These are phyloP conservation scores for Malus sylvestris DNA, from an alignment of 306 rosid genomes.

Conservation along the genomic window DNA sequence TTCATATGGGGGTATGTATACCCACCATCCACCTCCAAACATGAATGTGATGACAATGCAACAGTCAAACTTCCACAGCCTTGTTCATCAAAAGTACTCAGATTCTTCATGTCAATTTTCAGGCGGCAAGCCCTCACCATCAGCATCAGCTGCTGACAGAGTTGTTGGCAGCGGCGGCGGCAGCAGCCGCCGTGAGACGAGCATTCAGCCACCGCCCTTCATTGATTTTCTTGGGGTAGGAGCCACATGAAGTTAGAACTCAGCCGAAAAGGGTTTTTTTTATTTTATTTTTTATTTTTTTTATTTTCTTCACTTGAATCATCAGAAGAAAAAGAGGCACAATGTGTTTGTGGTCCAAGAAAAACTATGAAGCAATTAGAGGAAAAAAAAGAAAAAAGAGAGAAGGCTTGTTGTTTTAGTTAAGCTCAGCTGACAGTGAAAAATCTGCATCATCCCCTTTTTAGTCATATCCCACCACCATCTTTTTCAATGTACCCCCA, in stretches of 20 bases:
- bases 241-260: constrained; percentile 55
- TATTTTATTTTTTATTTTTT: background rate
- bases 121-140: constrained; percentile 24
- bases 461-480: constrained; percentile 32
- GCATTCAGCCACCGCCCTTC: constrained; percentile 55
- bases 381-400: constrained; percentile 19
- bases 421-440: constrained; percentile 30
- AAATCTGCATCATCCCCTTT: constrained; percentile 37
- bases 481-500: constrained; percentile 29
- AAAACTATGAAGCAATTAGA: constrained; percentile 41
- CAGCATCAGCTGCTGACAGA: constrained; percentile 36
- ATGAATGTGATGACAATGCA: constrained; percentile 39
- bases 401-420: constrained; percentile 16
- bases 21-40: constrained; percentile 15
- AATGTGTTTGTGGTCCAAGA: constrained; percentile 65
- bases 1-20: constrained; percentile 5
- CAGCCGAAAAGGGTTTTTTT: constrained; percentile 27
- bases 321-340: constrained; percentile 26
- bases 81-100: constrained; percentile 20
- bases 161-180: background rate
- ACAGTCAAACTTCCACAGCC: constrained; percentile 23
- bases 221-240: constrained; percentile 98
- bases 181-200: constrained; percentile 21
- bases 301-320: background rate
- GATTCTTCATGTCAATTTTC: constrained; percentile 29